A percentile compares a stretch with the other conserved stretches of the same genome.
These are phyloP conservation scores for Cercospora sp. DNA, from an alignment of 2,329 filamentous ascomycete species.

Conservation along the genomic window DNA sequence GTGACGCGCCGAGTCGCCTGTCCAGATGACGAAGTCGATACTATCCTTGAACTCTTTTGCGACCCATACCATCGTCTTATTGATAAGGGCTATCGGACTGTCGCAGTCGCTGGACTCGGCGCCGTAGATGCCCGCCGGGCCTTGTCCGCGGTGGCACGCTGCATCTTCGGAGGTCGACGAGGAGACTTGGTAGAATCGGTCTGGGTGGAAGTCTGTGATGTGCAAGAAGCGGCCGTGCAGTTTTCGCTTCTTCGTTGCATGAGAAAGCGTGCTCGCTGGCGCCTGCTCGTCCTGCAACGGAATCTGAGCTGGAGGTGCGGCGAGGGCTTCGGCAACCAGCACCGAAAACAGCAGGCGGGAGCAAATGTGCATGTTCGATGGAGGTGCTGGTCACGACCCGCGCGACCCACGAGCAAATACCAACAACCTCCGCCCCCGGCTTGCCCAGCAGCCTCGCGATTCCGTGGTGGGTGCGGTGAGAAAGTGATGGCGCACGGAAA, in stretches of 20 bases:
- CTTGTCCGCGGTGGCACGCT: constrained; percentile 78
- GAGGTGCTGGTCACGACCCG: neutral
- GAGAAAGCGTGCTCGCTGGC: neutral
- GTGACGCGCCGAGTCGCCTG: constrained; percentile 44
- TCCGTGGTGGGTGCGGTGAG: neutral
- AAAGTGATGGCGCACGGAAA: neutral
- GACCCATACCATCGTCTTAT: constrained; percentile 91
- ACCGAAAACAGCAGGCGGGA: constrained; percentile 12
- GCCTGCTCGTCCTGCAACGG: constrained; percentile 17
- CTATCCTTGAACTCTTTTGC: constrained; percentile 45
- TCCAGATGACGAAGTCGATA: constrained; percentile 45
- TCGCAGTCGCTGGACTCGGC: constrained; percentile 89
- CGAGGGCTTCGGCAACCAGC: constrained; percentile 19
- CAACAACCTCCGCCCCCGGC: neutral
- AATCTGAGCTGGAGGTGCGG: constrained; percentile 26
- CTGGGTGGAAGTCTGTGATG: constrained; percentile 95
- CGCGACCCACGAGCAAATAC: neutral
- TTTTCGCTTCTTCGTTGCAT: constrained; percentile 24
- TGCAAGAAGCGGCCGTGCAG: constrained; percentile 75
- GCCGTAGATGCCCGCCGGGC: constrained; percentile 77
- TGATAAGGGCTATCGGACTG: constrained; percentile 73
- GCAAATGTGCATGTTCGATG: constrained; percentile 9
- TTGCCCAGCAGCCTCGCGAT: neutral
- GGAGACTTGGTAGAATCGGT: constrained; percentile 80
- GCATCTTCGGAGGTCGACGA: constrained; percentile 67